Base-by-base conservation (phyloP, 2,329 filamentous ascomycete species). In the Taxawa tesnikishii region DNA sequence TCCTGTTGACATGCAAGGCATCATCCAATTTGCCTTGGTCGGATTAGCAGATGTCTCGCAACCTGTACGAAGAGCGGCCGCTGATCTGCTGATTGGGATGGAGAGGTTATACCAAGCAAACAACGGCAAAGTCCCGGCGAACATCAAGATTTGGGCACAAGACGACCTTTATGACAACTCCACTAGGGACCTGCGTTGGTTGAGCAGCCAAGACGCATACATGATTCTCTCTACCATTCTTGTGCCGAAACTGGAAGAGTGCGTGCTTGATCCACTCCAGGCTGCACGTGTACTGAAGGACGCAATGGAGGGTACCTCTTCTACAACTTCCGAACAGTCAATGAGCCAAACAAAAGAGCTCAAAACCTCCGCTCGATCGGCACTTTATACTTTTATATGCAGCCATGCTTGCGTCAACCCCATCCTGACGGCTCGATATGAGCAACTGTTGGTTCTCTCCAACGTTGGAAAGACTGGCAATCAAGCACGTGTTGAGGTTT, bases 161-260 rank as follows among this genome's bases (percentile, higher is more conserved):
- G 62, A 67, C 15, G 55, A 60, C 10, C 56, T 94, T 1, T 92
- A 92, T 48, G 75, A 74, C 16, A 55, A 66, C 21, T 52, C 59
- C 10, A 63, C 59, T 3, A 56, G 59, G 12, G 46, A 52, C 13
- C 40, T 79, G 11, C 60, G 68, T 28, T 73, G 70, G 63, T 62
- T 92, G 33, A 55, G 69, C 3, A 48, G 60, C 1, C 68, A 75
- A 15, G 68, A 78, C 33, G 60, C 62, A 2, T 60, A 67, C 26
- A 75, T 72, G 36, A 56, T 92, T 13, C 49, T 90, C 1, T 67
- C 73, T 13, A 64, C 72, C 13, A 65, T 80, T 23, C 57, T 94
- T n/a, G 54, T 83, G 13, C 83, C 83, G 1, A 72, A 70, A 2
- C 59, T 94, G 7, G 87, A 94, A 55, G 90, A 94, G 55, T 92